Conservation (phyloP, 2,329 filamentous ascomycete genomes). For the Hypoxylon sp. region DNA sequence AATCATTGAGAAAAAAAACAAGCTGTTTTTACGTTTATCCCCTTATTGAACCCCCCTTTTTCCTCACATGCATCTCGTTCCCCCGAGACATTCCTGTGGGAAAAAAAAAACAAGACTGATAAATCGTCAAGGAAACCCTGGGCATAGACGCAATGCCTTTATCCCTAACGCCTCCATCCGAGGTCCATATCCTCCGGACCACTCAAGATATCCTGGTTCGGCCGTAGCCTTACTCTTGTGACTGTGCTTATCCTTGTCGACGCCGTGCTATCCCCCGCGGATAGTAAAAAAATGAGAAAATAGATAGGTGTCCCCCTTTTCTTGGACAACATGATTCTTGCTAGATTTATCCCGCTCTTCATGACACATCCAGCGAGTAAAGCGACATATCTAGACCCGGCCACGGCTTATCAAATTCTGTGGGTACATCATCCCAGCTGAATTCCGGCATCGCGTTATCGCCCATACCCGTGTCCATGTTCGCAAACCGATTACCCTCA, state of each 20-base stretch:
- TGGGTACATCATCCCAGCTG: slow-evolving; percentile 63
- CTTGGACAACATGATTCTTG: slow-evolving; percentile 7
- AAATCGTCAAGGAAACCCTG: neutral
- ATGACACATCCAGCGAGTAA: slow-evolving; percentile 56
- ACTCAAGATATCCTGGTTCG: slow-evolving; percentile 3
- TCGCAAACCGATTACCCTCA: slow-evolving; percentile 57
- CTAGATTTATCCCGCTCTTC: slow-evolving; percentile 26
- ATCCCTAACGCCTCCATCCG: slow-evolving; percentile 24
- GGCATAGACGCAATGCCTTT: neutral
- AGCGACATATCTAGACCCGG: slow-evolving; percentile 59
- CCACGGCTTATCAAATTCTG: slow-evolving; percentile 66
- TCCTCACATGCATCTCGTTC: slow-evolving; percentile 8
- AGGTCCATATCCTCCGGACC: slow-evolving; percentile 7
- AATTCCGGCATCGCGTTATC: slow-evolving; percentile 42
- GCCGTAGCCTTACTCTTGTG: slow-evolving; percentile 7
- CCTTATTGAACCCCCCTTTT: slow-evolving; percentile 7
- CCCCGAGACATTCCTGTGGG: neutral
- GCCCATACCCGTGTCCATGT: slow-evolving; percentile 45
- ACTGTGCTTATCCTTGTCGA: slow-evolving; percentile 5
- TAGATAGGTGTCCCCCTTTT: neutral
- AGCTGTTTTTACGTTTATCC: neutral
- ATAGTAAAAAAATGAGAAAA: slow-evolving; percentile 7
- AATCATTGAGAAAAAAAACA: neutral
- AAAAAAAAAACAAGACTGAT: neutral
- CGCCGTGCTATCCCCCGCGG: slow-evolving; percentile 14